Conservation (phyloP, 176 grass and related monocot species). For the Poa pratensis region DNA sequence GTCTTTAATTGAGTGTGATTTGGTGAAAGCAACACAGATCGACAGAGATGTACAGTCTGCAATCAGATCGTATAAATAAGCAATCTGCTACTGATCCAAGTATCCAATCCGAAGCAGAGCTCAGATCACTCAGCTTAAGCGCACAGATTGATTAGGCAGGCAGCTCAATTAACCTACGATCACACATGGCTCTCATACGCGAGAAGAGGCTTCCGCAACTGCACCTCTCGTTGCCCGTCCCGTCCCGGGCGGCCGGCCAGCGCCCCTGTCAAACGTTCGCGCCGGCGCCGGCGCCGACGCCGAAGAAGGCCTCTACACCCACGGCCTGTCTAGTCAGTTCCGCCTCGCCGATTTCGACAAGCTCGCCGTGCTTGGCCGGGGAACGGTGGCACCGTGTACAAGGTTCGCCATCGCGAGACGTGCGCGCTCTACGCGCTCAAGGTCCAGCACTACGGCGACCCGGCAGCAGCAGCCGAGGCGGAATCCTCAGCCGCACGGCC, state of each 20-base stretch:
- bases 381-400: slow-evolving; percentile 66
- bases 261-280: background rate
- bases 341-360: slow-evolving; percentile 57
- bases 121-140: background rate
- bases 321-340: slow-evolving; percentile 25
- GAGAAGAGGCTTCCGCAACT: slow-evolving; percentile 36
- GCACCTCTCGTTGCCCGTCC: slow-evolving; percentile 48
- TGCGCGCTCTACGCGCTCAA: slow-evolving; percentile 60
- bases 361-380: slow-evolving; percentile 52
- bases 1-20: slow-evolving; percentile 1
- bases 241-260: slow-evolving; percentile 27
- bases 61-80: background rate
- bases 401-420: slow-evolving; percentile 59
- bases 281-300: background rate
- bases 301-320: slow-evolving; percentile 1
- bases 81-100: background rate
- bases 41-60: background rate
- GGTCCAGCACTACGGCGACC: slow-evolving; percentile 39
- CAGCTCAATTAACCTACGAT: background rate
- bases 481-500: slow-evolving; percentile 55
- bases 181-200: background rate
- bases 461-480: slow-evolving; percentile 40
- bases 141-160: background rate
- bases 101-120: background rate
- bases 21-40: background rate